Evolutionary conservation across 176 grass and related monocot genomes (phyloP).

Genomic region (Alloteropsis semialata): DNA sequence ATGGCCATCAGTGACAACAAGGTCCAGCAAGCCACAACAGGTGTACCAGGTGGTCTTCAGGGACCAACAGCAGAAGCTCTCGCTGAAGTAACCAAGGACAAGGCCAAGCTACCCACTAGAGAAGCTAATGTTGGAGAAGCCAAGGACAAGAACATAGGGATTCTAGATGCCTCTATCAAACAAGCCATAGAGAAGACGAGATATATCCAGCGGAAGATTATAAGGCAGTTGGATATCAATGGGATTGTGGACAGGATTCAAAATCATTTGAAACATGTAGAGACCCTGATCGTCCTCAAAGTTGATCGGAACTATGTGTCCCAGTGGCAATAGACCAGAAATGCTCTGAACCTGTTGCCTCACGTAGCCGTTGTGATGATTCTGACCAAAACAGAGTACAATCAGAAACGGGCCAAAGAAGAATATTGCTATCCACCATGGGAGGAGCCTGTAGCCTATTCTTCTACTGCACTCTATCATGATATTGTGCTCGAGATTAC

Average conservation of each 20-base stretch:
- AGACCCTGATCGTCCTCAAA: background rate
- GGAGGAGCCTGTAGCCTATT: background rate
- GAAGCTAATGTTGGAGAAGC: background rate
- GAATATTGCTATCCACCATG: background rate
- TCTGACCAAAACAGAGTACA: background rate
- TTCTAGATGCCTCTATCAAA: background rate
- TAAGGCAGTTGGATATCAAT: background rate
- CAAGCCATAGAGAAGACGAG: rapidly evolving
- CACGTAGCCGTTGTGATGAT: background rate
- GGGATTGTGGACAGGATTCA: background rate
- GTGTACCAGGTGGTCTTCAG: background rate
- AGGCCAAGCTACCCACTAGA: no score
- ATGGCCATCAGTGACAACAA: background rate
- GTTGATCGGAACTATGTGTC: background rate
- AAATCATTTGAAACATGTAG: rapidly evolving
- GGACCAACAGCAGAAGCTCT: no score
- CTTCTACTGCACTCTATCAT: no score
- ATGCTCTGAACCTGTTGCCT: background rate
- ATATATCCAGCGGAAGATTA: rapidly evolving
- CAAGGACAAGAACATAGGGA: background rate
- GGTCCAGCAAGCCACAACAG: background rate
- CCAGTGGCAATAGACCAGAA: background rate
- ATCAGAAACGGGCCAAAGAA: background rate
- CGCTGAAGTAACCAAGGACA: no score
- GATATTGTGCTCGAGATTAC: no score